phyloP scores from a whole-genome alignment of 768 basidiomycete genomes.

The Podaxis carcinomalis region DNA sequence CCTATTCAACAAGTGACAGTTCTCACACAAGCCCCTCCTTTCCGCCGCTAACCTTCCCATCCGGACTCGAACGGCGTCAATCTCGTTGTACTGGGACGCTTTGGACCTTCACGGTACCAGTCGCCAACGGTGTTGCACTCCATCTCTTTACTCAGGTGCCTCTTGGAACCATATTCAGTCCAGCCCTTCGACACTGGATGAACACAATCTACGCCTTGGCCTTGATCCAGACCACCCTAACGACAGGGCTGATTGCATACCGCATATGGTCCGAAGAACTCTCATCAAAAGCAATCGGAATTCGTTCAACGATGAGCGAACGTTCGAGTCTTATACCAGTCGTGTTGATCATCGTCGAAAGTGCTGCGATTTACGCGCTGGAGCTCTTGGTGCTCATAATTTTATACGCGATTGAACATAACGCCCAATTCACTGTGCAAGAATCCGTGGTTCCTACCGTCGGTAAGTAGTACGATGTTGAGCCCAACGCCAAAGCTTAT shows the following conservation, averaged over 20 bases:
- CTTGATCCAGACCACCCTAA: conserved; percentile 10
- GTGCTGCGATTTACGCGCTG: conserved; percentile 15
- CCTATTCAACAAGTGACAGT: neutral
- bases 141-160: conserved; percentile 4
- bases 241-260: conserved; percentile 10
- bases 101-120: neutral
- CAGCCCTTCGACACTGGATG: conserved; percentile 3
- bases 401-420: conserved; percentile 12
- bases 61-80: neutral
- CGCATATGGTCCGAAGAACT: conserved; percentile 10
- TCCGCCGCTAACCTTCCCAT: too few species aligned
- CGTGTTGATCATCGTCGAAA: conserved; percentile 15
- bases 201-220: conserved; percentile 9
- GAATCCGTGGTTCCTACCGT: conserved; percentile 5
- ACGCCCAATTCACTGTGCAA: conserved; percentile 12
- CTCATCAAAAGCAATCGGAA: neutral
- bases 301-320: neutral
- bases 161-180: neutral
- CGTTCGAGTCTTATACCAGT: conserved; percentile 13
- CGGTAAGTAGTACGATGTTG: neutral
- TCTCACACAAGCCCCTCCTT: neutral
- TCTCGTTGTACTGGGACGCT: neutral
- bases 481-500: too few species aligned
- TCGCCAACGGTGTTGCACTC: neutral
- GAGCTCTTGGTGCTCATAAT: conserved; percentile 14